phyloP scores from a whole-genome alignment of 1,284 basidiomycete genomes.

The Austroboletus niveus region DNA sequence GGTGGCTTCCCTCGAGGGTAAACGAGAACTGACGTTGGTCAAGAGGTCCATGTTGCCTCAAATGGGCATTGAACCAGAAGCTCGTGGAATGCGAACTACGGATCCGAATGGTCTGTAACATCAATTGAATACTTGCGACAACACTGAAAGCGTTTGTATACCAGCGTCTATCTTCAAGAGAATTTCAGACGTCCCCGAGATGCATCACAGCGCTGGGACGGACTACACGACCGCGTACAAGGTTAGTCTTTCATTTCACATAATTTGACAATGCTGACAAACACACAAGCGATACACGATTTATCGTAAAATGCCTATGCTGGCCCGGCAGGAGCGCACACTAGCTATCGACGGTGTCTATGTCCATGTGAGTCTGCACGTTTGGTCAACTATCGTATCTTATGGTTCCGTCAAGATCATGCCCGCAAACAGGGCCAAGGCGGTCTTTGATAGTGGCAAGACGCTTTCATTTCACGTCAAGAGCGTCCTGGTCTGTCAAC shows the following conservation, averaged over 20 bases:
- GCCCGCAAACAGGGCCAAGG: slow-evolving; percentile 80
- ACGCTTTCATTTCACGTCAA: slow-evolving; percentile 93
- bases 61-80: slow-evolving; percentile 62
- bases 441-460: slow-evolving; percentile 84
- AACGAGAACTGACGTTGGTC: slow-evolving; percentile 82
- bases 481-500: slow-evolving; percentile 80
- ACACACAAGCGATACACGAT: slow-evolving; percentile 80
- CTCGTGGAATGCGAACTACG: slow-evolving; percentile 63
- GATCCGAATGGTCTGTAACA: slow-evolving; percentile 82
- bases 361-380: slow-evolving; percentile 69
- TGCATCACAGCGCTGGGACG: slow-evolving; percentile 51
- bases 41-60: slow-evolving; percentile 74
- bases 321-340: slow-evolving; percentile 86
- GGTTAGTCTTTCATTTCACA: slow-evolving; percentile 40
- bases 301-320: slow-evolving; percentile 93
- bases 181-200: slow-evolving; percentile 72
- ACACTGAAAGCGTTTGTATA: slow-evolving; percentile 2
- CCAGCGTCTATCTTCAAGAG: slow-evolving; percentile 90
- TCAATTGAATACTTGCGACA: neutral
- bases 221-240: slow-evolving; percentile 82
- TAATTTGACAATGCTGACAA: neutral
- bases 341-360: slow-evolving; percentile 96
- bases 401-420: slow-evolving; percentile 63
- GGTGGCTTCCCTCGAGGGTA: slow-evolving; percentile 88
- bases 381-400: neutral